These are phyloP conservation scores for Sechiopsis laciniata DNA, from an alignment of 306 rosid species.

Conservation along the genomic window DNA sequence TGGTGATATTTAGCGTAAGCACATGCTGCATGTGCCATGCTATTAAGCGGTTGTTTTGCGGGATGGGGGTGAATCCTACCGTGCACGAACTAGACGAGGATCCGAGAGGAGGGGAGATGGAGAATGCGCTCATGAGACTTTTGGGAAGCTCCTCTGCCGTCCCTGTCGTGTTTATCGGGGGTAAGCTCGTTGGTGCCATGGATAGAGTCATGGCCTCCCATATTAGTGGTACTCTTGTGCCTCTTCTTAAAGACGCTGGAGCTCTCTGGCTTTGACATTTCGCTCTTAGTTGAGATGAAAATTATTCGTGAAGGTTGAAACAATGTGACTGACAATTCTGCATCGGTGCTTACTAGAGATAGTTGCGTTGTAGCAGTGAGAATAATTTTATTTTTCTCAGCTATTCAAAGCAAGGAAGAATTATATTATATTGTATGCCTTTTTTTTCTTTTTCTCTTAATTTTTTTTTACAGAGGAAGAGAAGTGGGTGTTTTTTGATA, in stretches of 20 bases:
- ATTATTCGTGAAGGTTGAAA: no score
- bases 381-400: background rate
- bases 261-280: conserved; percentile 21
- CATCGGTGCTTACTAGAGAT: no score
- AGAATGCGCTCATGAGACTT: conserved; percentile 17
- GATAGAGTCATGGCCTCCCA: conserved; percentile 25
- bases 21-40: conserved; percentile 23
- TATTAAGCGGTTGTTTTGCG: conserved; percentile 13
- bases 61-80: conserved; percentile 23
- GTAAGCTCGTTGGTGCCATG: conserved; percentile 21
- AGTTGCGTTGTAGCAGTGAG: no score
- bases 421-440: background rate
- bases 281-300: no score
- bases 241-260: conserved; percentile 21
- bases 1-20: conserved; percentile 15
- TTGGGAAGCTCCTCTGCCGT: conserved; percentile 17
- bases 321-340: no score
- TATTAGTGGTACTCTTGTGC: conserved; percentile 18
- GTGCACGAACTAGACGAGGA: conserved; percentile 20
- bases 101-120: conserved; percentile 21
- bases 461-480: conserved; percentile 4
- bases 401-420: background rate
- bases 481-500: background rate
- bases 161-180: conserved; percentile 20
- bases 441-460: background rate